Evolutionary conservation across 257 asterid species (phyloP).

Genomic region (Solanum ossicruentum): DNA sequence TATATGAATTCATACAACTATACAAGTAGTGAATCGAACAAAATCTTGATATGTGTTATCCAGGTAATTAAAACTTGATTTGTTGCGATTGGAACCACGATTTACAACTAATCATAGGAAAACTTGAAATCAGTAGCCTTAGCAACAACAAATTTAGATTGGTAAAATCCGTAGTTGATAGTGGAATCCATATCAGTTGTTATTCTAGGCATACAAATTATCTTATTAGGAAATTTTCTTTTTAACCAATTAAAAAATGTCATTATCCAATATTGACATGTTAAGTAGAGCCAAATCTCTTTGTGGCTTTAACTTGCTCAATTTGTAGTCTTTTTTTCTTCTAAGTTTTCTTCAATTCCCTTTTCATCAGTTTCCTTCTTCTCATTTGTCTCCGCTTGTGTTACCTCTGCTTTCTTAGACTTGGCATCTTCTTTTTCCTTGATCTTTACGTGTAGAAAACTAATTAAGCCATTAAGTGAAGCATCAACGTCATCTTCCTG

Average conservation of each 20-base stretch:
- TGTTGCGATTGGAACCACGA: too few species aligned
- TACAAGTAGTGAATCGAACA: not conserved
- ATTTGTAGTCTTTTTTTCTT: not conserved
- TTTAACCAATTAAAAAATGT: not conserved
- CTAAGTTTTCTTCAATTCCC: not conserved
- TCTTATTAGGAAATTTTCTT: too few species aligned
- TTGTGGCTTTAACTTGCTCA: not conserved
- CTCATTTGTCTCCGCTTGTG: not conserved
- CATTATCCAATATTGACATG: not conserved
- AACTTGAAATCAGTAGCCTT: too few species aligned
- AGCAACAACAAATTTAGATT: too few species aligned
- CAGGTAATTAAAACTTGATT: too few species aligned
- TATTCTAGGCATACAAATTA: too few species aligned
- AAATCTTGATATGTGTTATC: not conserved
- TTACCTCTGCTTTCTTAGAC: constrained; percentile 2
- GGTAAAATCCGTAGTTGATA: too few species aligned
- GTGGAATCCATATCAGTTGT: too few species aligned
- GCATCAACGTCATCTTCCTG: constrained; percentile 28
- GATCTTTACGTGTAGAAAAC: constrained; percentile 24
- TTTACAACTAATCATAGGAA: too few species aligned
- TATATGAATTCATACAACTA: too few species aligned
- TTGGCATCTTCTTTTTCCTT: constrained; percentile 11
- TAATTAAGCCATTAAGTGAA: constrained; percentile 34
- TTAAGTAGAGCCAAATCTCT: not conserved
- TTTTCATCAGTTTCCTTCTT: not conserved